phyloP scores from a whole-genome alignment of 2,329 filamentous ascomycete genomes.

The Didymosphaeria variabile region DNA sequence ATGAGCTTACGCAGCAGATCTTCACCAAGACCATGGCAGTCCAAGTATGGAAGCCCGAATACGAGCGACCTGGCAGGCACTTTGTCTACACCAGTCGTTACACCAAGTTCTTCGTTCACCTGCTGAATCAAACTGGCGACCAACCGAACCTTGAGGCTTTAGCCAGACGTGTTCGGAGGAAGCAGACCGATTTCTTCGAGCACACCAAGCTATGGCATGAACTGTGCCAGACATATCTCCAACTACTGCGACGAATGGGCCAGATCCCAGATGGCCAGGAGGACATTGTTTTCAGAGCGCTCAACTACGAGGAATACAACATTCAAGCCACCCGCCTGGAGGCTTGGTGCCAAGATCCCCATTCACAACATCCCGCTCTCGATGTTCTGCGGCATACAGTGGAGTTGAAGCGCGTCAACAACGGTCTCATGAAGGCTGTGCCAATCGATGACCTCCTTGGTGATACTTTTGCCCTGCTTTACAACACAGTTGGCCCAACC shows the following conservation, averaged over 20 bases:
- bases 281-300: slow-evolving; percentile 69
- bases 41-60: slow-evolving; percentile 94
- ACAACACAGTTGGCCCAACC: slow-evolving; percentile 70
- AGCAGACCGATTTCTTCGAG: slow-evolving; percentile 76
- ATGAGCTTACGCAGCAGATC: slow-evolving; percentile 82
- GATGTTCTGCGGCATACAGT: slow-evolving; percentile 72
- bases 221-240: slow-evolving; percentile 66
- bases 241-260: slow-evolving; percentile 65
- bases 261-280: slow-evolving; percentile 69
- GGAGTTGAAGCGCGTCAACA: slow-evolving; percentile 82
- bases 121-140: slow-evolving; percentile 79
- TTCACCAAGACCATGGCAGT: slow-evolving; percentile 96
- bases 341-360: slow-evolving; percentile 63
- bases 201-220: slow-evolving; percentile 71
- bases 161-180: slow-evolving; percentile 80
- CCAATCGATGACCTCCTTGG: slow-evolving; percentile 93
- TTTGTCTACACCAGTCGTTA: slow-evolving; percentile 93
- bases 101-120: slow-evolving; percentile 78
- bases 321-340: slow-evolving; percentile 67
- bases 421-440: slow-evolving; percentile 82
- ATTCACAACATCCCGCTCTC: slow-evolving; percentile 59
- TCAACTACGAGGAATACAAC: slow-evolving; percentile 72
- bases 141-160: slow-evolving; percentile 79
- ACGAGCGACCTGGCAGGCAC: slow-evolving; percentile 83
- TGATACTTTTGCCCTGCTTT: slow-evolving; percentile 85